Evolutionary conservation across 2,329 filamentous ascomycete species (phyloP), one percentile per base, ranked within the genome.

Genomic region (Talaromyces marneffei): DNA sequence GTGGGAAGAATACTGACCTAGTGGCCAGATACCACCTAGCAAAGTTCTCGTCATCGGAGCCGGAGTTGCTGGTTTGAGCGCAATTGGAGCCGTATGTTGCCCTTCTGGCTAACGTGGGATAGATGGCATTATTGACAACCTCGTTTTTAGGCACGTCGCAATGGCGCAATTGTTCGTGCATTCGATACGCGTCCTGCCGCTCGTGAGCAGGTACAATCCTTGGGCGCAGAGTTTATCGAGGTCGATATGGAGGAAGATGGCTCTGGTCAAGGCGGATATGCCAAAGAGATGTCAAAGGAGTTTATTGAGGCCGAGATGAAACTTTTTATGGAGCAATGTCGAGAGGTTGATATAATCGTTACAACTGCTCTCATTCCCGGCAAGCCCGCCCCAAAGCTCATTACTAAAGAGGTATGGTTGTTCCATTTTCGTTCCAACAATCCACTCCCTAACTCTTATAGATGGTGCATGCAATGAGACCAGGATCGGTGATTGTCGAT

Each of bases 221-320:
- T 96, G 0, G 92, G 92, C 27, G 92, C 91, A 18, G 92, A 96
- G 70, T 96, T 95, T 69, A 85, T 96, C 66, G 90, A 96, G 74
- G 91, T 96, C 23, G 88, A 91, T 14, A 81, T 96, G 23, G 74
- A 93, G 66, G 92, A 96, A 75, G 91, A 94, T 63, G 92, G 92
- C 1, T 86, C 88, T 12, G 91, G 91, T 2, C 86, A 89, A 8
- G 91, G 92, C 29, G 92, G 92, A 16, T 96, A 96, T 70, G 91
- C 90, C 58, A 96, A 96, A 71, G 90, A 92, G 71, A 96, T 96
- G 91, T 94, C 90, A 59, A 92, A 93, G 70, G 91, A 93, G 66
- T 96, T 96, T 70, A 91, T 94, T 72, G 90, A 91, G 63, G 91
- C 91, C 5, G 91, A 96, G 74, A 95, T 95, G 91, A 92, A 90